A percentile compares a stretch with the other conserved stretches of the same genome.
phyloP scores from a whole-genome alignment of 1,284 basidiomycete genomes.

The Cutaneotrichosporon sp. region DNA sequence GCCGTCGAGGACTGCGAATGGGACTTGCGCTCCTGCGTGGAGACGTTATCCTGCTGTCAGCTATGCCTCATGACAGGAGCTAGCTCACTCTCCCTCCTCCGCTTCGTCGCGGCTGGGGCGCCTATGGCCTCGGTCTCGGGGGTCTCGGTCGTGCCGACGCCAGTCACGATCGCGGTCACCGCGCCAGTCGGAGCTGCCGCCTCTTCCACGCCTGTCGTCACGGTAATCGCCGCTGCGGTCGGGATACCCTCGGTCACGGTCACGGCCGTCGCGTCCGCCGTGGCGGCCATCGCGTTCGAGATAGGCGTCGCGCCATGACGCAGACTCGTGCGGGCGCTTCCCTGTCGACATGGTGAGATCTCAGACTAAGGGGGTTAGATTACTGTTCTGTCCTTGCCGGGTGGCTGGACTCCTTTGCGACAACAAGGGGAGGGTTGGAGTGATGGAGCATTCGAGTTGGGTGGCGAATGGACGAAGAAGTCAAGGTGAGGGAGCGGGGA shows the following conservation, averaged over 20 bases:
- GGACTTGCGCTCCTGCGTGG: neutral
- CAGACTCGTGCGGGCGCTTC: constrained; percentile 52
- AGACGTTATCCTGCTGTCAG: constrained; percentile 3
- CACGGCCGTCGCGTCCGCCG: constrained; percentile 8
- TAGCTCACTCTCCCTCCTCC: constrained; percentile 13
- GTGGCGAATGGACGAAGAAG: constrained; percentile 1
- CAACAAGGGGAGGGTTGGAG: neutral
- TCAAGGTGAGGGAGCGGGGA: neutral
- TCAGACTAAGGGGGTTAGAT: neutral
- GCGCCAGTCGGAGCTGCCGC: neutral
- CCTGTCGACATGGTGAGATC: constrained; percentile 6
- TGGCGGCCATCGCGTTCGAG: constrained; percentile 38
- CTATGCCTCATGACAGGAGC: neutral
- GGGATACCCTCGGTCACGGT: constrained; percentile 6
- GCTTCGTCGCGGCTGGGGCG: constrained; percentile 5
- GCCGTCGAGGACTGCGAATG: neutral
- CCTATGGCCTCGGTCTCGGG: constrained; percentile 2
- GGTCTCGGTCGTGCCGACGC: constrained; percentile 9
- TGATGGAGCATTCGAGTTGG: neutral
- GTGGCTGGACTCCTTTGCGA: neutral
- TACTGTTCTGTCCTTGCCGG: constrained; percentile 1
- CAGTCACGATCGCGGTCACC: constrained; percentile 6
- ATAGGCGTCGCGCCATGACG: constrained; percentile 62
- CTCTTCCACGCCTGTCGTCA: constrained; percentile 8
- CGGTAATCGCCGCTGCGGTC: constrained; percentile 10